These are phyloP conservation scores for Ustilago shanxiensis DNA, from an alignment of 1,284 basidiomycete genomes.

Conservation along the genomic window DNA sequence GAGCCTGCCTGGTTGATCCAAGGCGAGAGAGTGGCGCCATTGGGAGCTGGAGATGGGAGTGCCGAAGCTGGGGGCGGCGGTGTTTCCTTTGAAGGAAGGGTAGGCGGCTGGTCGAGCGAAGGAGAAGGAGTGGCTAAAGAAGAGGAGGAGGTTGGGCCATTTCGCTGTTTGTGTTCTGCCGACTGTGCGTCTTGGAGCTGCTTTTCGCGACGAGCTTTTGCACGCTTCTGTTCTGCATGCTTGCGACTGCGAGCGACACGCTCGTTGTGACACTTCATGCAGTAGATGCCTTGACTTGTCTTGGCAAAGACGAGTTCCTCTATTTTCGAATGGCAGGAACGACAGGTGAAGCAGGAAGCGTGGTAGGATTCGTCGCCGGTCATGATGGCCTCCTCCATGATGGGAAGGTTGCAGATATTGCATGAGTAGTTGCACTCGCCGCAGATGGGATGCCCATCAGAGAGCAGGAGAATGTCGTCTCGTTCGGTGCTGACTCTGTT, in stretches of 20 bases:
- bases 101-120: constrained; percentile 25
- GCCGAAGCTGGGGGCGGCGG: constrained; percentile 20
- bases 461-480: constrained; percentile 92
- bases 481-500: constrained; percentile 78
- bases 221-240: constrained; percentile 80
- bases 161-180: constrained; percentile 18
- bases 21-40: constrained; percentile 30
- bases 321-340: constrained; percentile 91
- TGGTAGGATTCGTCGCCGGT: constrained; percentile 93
- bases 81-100: constrained; percentile 26
- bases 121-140: constrained; percentile 6
- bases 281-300: constrained; percentile 97
- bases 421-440: constrained; percentile 91
- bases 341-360: constrained; percentile 97
- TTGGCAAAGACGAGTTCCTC: constrained; percentile 99
- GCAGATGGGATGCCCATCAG: constrained; percentile 96
- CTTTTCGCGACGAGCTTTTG: constrained; percentile 43
- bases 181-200: constrained; percentile 37
- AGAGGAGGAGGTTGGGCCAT: not conserved
- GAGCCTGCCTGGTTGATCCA: constrained; percentile 27
- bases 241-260: constrained; percentile 90
- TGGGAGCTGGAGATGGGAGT: constrained; percentile 28
- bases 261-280: constrained; percentile 97
- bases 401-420: constrained; percentile 60
- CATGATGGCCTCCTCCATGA: constrained; percentile 55